Evolutionary conservation across 441 rosid species (phyloP).

Genomic region (Pelargonium myrrhifolium): DNA sequence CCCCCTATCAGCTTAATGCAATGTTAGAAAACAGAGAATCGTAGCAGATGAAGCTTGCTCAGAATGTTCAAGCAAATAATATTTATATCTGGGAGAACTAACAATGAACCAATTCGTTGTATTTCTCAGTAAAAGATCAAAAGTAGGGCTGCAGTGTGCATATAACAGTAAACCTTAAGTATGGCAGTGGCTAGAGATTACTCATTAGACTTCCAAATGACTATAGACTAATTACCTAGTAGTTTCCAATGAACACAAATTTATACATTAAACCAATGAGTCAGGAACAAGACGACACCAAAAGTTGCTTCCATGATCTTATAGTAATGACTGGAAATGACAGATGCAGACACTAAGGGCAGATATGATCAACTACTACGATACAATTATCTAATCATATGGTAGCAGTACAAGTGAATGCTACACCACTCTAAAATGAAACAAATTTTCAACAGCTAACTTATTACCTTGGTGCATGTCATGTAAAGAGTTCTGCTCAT

Average conservation of each 20-base stretch:
- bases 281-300: neutral
- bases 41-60: too few relatives aligned
- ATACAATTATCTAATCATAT: neutral
- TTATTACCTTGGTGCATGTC: slow-evolving; percentile 52
- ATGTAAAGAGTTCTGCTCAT: slow-evolving; percentile 37
- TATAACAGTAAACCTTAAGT: too few relatives aligned
- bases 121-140: too few relatives aligned
- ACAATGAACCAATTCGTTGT: too few relatives aligned
- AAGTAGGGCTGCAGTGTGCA: too few relatives aligned
- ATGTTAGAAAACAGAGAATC: too few relatives aligned
- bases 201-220: too few relatives aligned
- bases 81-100: too few relatives aligned
- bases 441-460: neutral
- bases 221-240: neutral
- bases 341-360: neutral
- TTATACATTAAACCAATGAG: neutral
- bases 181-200: too few relatives aligned
- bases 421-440: slow-evolving; percentile 2
- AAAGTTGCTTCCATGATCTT: neutral
- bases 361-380: neutral
- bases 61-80: too few relatives aligned
- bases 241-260: neutral
- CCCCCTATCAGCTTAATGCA: too few relatives aligned
- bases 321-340: neutral
- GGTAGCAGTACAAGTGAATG: neutral